These are phyloP conservation scores for Mucor piriformis DNA, from an alignment of 371 early-diverging fungal species.

Conservation along the genomic window DNA sequence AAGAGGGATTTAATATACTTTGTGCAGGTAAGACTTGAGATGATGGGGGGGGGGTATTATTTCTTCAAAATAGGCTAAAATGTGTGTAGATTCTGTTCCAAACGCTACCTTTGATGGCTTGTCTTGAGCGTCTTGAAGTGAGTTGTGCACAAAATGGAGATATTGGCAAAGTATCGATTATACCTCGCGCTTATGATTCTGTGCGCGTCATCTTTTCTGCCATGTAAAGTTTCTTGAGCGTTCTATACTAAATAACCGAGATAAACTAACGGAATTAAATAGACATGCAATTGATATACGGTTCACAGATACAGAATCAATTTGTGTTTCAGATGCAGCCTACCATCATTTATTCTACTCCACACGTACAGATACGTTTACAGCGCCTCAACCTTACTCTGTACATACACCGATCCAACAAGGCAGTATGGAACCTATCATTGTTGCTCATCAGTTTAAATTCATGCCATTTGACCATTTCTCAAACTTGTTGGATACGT, in stretches of 20 bases:
- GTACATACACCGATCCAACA: slow-evolving; percentile 2
- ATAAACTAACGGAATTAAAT: too few relatives aligned
- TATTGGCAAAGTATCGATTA: slow-evolving; percentile 50
- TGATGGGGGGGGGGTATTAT: too few relatives aligned
- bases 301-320: slow-evolving; percentile 34
- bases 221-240: slow-evolving; percentile 2
- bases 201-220: slow-evolving; percentile 61
- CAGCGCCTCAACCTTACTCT: slow-evolving; percentile 25
- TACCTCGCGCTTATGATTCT: slow-evolving; percentile 57
- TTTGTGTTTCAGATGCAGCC: slow-evolving; percentile 48
- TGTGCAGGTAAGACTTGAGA: slow-evolving; percentile 51
- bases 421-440: slow-evolving; percentile 27
- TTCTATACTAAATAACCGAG: too few relatives aligned
- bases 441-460: slow-evolving; percentile 41
- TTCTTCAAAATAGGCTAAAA: too few relatives aligned
- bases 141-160: slow-evolving; percentile 33
- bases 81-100: slow-evolving; percentile 38
- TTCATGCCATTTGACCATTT: slow-evolving; percentile 41
- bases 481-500: slow-evolving; percentile 25
- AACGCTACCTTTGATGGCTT: slow-evolving; percentile 52
- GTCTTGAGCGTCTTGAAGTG: slow-evolving; percentile 42
- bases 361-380: slow-evolving; percentile 18
- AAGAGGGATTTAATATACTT: slow-evolving; percentile 47
- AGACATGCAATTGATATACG: slow-evolving; percentile 45
- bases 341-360: slow-evolving; percentile 37